Percentiles rank a stretch among this genome's conserved stretches.
Evolutionary conservation across 371 early-diverging fungal genomes (phyloP).

Genomic region (Massospora cicadina): DNA sequence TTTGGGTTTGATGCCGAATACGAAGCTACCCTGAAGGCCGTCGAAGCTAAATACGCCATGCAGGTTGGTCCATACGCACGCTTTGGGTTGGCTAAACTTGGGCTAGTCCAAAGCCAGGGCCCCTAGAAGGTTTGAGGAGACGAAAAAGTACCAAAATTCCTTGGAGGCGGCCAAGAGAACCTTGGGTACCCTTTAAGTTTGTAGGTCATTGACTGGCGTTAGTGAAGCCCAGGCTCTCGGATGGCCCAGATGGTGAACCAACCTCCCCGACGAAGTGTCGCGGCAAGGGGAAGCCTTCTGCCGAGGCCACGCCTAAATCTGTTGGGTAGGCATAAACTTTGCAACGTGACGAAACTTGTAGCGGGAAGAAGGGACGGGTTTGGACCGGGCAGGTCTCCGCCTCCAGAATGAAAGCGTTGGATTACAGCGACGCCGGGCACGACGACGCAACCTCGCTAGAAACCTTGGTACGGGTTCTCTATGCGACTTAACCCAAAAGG

Average conservation of each 20-base stretch:
- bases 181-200: conserved; percentile 24
- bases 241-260: not conserved
- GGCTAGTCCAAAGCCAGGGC: conserved; percentile 23
- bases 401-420: conserved; percentile 42
- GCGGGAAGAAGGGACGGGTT: conserved; percentile 36
- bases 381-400: conserved; percentile 47
- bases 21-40: conserved; percentile 18
- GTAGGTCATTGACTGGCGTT: too few species aligned
- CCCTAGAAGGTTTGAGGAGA: conserved; percentile 69
- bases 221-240: too few species aligned
- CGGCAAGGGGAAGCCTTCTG: not conserved
- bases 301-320: not conserved
- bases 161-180: conserved; percentile 46
- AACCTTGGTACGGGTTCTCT: not conserved
- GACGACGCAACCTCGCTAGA: conserved; percentile 7
- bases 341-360: not conserved
- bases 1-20: conserved; percentile 22
- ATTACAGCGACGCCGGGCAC: conserved; percentile 31
- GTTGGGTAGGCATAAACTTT: not conserved
- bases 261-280: not conserved
- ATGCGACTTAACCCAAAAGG: conserved; percentile 16
- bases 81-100: not conserved
- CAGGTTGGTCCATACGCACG: conserved; percentile 14
- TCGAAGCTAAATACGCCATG: conserved; percentile 25
- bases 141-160: conserved; percentile 57